Conservation (phyloP, 1,139 yeast genomes). For the Scheffersomyces cryptocercus region DNA sequence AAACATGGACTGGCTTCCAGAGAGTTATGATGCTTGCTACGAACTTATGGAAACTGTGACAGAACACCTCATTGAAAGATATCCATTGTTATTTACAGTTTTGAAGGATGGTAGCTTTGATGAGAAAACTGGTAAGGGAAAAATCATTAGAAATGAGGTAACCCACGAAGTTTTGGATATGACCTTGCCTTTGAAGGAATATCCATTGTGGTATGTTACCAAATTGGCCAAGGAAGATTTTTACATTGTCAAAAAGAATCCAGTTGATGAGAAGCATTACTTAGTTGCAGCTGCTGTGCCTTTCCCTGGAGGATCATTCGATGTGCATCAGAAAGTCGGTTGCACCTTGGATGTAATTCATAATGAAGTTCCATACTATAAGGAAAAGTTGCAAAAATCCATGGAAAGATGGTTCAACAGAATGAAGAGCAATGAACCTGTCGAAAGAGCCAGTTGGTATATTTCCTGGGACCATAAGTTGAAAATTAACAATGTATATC, state of each 20-base stretch:
- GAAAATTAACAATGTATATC: conserved; percentile 55
- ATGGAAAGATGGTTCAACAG: conserved; percentile 76
- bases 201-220: conserved; percentile 63
- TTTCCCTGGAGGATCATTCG: conserved; percentile 76
- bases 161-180: conserved; percentile 64
- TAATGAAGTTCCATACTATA: conserved; percentile 70
- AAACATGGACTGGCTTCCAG: conserved; percentile 69
- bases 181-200: conserved; percentile 58
- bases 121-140: conserved; percentile 29
- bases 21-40: conserved; percentile 59
- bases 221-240: conserved; percentile 76
- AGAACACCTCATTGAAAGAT: conserved; percentile 59
- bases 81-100: conserved; percentile 61
- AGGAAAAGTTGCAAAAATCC: conserved; percentile 62
- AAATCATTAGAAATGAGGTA: conserved; percentile 56
- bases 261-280: conserved; percentile 60
- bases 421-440: conserved; percentile 60
- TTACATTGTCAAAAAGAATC: conserved; percentile 56
- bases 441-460: conserved; percentile 77
- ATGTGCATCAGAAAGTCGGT: conserved; percentile 60
- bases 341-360: conserved; percentile 64
- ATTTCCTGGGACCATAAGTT: conserved; percentile 71
- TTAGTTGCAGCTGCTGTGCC: conserved; percentile 76
- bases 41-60: conserved; percentile 67
- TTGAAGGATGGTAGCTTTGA: conserved; percentile 32